phyloP scores from a whole-genome alignment of 164 flowering plant species.

The Kalanchoe fedtschenkoi region DNA sequence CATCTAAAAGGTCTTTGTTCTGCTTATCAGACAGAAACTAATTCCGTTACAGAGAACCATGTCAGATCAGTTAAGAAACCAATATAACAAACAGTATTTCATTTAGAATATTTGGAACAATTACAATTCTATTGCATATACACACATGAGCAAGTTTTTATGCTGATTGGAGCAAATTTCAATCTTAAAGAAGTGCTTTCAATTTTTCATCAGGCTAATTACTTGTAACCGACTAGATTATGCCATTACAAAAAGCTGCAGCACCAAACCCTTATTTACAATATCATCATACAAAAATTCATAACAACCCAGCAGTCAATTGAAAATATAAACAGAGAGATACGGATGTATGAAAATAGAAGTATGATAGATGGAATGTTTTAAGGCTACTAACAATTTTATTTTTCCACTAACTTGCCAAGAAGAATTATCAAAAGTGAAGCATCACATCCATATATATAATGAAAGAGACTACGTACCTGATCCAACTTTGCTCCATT shows the following conservation, averaged over 20 bases:
- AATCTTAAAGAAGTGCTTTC: background rate
- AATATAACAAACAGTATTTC: background rate
- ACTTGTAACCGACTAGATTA: background rate
- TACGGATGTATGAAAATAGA: no score
- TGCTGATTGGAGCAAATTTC: background rate
- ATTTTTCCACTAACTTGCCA: background rate
- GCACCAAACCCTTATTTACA: background rate
- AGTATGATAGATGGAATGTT: background rate
- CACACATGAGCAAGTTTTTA: background rate
- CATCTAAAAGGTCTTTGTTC: slow-evolving; percentile 55
- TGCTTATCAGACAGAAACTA: slow-evolving; percentile 60
- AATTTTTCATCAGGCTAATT: no score
- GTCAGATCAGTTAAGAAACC: background rate
- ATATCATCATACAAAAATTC: background rate
- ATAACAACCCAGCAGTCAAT: background rate
- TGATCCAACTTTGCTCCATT: background rate
- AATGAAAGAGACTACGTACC: background rate
- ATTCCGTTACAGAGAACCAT: background rate
- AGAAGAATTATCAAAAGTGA: background rate
- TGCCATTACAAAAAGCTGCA: background rate
- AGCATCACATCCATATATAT: background rate
- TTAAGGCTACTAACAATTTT: background rate
- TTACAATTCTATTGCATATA: background rate
- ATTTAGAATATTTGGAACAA: background rate
- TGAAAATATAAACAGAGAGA: background rate